Evolutionary conservation across 441 rosid genomes (phyloP).

Genomic region (Adansonia gregorii): DNA sequence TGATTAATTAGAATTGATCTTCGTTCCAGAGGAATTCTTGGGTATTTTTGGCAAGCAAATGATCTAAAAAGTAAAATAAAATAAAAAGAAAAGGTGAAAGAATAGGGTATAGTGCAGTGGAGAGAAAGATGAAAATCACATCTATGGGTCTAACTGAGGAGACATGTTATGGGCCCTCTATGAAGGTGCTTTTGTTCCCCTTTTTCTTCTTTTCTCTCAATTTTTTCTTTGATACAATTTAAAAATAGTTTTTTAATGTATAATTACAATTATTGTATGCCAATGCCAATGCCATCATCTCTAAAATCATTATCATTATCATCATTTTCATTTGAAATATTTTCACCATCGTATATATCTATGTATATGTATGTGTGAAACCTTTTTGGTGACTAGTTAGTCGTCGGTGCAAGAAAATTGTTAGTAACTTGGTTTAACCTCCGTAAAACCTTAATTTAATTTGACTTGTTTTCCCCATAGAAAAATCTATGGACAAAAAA

Average conservation of each 20-base stretch:
- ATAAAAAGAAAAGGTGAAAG: conserved; percentile 1
- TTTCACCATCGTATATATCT: conserved; percentile 1
- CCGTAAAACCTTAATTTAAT: not conserved
- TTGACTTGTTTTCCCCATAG: not conserved
- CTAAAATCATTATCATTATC: conserved; percentile 28
- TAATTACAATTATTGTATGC: conserved; percentile 26
- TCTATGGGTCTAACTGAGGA: conserved; percentile 45
- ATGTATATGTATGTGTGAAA: not conserved
- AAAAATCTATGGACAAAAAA: not conserved
- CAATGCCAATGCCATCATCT: conserved; percentile 41
- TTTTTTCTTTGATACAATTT: conserved; percentile 27
- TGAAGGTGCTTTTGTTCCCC: conserved; percentile 49
- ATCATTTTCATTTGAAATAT: conserved; percentile 39
- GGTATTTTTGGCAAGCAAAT: conserved; percentile 36
- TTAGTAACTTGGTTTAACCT: not conserved
- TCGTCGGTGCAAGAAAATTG: conserved; percentile 27
- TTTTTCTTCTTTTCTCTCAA: conserved; percentile 33
- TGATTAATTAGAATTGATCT: conserved; percentile 24
- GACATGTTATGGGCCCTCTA: conserved; percentile 53
- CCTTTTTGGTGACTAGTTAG: not conserved
- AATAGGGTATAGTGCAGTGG: conserved; percentile 34
- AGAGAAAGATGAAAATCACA: conserved; percentile 51
- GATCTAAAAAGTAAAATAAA: not conserved
- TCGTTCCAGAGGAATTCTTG: conserved; percentile 24
- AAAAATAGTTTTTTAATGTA: conserved; percentile 16